A percentile compares a stretch with the other conserved stretches of the same genome.
Evolutionary conservation across 768 basidiomycete species (phyloP).

Genomic region (Tephrocybe rancida): DNA sequence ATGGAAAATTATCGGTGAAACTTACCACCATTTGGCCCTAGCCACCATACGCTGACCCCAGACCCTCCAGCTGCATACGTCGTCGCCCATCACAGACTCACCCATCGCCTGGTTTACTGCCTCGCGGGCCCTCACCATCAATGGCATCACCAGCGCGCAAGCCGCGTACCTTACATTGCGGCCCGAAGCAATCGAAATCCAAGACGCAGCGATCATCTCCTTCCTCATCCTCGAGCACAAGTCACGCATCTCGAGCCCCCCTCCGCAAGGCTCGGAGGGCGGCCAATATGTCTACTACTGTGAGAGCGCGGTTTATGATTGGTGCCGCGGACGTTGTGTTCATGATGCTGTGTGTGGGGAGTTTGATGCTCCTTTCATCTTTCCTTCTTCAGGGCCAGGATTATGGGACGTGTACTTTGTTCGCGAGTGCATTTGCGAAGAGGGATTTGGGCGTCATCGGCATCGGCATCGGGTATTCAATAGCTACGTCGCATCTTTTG

Average conservation of each 20-base stretch:
- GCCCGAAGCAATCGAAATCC: constrained; percentile 23
- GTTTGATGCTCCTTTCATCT: constrained; percentile 3
- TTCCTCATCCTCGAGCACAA: constrained; percentile 27
- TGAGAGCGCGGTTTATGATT: constrained; percentile 10
- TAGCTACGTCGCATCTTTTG: constrained; percentile 1
- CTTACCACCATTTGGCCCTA: neutral
- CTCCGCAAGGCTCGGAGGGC: neutral
- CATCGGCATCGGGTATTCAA: neutral
- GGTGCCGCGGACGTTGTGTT: constrained; percentile 1
- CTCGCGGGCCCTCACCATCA: constrained; percentile 14
- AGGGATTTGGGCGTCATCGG: neutral
- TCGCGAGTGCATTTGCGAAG: neutral
- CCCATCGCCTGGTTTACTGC: constrained; percentile 28
- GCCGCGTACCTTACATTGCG: constrained; percentile 23
- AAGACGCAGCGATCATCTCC: constrained; percentile 23
- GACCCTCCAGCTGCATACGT: constrained; percentile 1
- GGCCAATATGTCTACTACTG: constrained; percentile 17
- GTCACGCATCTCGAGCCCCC: constrained; percentile 15
- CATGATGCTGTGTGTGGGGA: constrained; percentile 4
- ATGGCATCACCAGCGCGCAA: constrained; percentile 10
- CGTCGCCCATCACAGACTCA: constrained; percentile 2
- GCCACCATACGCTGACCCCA: neutral
- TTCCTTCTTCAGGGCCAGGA: neutral
- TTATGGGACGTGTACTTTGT: neutral
- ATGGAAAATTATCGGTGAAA: constrained; percentile 22